Evolutionary conservation across 2,329 filamentous ascomycete species (phyloP), one percentile per base, ranked within the genome.

Genomic region (Aspergillus sp.): DNA sequence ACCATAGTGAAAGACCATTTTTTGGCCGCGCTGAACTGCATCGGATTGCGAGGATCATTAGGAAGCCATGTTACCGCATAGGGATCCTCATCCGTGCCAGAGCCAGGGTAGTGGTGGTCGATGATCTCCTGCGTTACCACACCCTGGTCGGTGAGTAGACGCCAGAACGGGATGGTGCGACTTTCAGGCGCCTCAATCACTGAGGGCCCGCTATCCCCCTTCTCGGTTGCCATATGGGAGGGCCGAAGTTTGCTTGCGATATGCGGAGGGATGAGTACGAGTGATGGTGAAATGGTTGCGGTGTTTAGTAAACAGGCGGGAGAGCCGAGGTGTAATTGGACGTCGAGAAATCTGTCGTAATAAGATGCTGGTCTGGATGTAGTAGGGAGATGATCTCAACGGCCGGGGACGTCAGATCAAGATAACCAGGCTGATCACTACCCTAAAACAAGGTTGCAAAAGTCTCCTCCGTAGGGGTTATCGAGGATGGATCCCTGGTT

Each of bases 41-140:
- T 73, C 3, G 79, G 78, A 54, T 81, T 77, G 30, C 77, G 71
- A 8, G 75, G 75, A 57, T 81, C 79, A 52, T 76, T 65, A 6
- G 77, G 73, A 44, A 80, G 75, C 70, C 74, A 81, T 55, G 76
- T 71, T 15, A 81, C 74, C n/a, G 74, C 68, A 64, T 73, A 81
- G 0, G 79, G 79, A 62, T 80, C 77, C 1, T 75, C 68, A 25
- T 75, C 71, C 0, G 77, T 80, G 0, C 79, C 79, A 0, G 71
- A 73, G 19, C 79, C 79, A 41, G 70, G 62, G 55, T 73, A 76
- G 15, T 61, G 62, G 42, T 70, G 62, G 57, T 75, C 71, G 39
- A 70, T 64, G 8, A 76, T 67, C 53, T 75, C 74, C 54, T 74
- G 73, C 10, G 74, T 76, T 44, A 76, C 64, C 4, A 67, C 71